These are phyloP conservation scores for Anthracocystis setariae DNA, from an alignment of 1,284 basidiomycete genomes.

Conservation along the genomic window DNA sequence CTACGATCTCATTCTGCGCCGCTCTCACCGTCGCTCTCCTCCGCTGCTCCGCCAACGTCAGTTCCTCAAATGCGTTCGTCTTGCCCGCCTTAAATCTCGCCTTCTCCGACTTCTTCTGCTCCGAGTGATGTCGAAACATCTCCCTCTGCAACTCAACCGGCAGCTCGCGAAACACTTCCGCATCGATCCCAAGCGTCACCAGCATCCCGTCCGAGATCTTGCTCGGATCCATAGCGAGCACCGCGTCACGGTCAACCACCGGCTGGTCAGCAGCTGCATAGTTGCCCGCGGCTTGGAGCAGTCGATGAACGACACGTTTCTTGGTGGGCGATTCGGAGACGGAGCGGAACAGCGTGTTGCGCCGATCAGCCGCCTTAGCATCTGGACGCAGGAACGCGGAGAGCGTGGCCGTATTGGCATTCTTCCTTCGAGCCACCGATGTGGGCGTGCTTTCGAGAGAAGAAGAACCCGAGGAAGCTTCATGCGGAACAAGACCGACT, in stretches of 20 bases:
- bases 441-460: conserved; percentile 36
- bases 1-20: conserved; percentile 16
- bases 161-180: conserved; percentile 56
- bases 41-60: conserved; percentile 37
- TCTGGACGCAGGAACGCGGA: conserved; percentile 16
- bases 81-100: conserved; percentile 32
- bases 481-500: conserved; percentile 13
- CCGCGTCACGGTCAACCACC: conserved; percentile 21
- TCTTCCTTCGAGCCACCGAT: conserved; percentile 18
- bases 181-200: conserved; percentile 50
- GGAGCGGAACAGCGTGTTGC: conserved; percentile 22
- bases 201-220: conserved; percentile 28
- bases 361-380: conserved; percentile 2
- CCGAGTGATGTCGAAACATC: conserved; percentile 34
- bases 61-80: conserved; percentile 22
- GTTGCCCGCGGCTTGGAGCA: conserved; percentile 15
- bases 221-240: conserved; percentile 39
- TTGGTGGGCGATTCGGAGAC: conserved; percentile 41
- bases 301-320: conserved; percentile 24
- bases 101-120: conserved; percentile 31
- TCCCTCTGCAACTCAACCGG: conserved; percentile 57
- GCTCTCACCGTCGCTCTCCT: conserved; percentile 45
- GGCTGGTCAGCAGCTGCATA: conserved; percentile 21
- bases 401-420: conserved; percentile 15
- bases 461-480: conserved; percentile 17